Conservation (phyloP, 768 basidiomycete species). For the Leccinum fibrillosum region DNA sequence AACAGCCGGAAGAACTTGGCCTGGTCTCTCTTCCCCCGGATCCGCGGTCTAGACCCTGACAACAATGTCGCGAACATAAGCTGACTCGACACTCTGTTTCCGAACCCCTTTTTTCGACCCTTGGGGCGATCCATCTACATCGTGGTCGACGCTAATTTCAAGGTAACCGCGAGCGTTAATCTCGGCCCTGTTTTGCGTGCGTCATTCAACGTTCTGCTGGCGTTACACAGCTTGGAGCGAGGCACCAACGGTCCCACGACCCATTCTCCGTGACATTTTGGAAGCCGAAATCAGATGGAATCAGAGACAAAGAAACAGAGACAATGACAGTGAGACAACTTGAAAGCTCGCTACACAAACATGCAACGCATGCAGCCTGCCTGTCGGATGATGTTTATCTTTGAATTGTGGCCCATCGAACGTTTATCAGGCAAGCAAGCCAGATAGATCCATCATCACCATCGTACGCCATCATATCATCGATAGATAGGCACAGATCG, state of each 20-base stretch:
- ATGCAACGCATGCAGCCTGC: not conserved
- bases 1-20: not conserved
- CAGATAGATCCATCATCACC: not conserved
- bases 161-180: not conserved
- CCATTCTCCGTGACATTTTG: not conserved
- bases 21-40: not conserved
- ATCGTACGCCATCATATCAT: not conserved
- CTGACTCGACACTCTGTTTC: not conserved
- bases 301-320: not conserved
- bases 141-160: not conserved
- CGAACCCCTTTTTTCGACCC: not conserved
- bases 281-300: not conserved
- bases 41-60: not conserved
- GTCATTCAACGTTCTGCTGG: not conserved
- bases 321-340: not conserved
- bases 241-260: not conserved
- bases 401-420: not conserved
- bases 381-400: conserved; percentile 6
- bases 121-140: not conserved
- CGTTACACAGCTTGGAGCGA: not conserved
- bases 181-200: not conserved
- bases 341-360: not conserved
- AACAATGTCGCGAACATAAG: not conserved
- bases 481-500: conserved; percentile 8
- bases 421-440: conserved; percentile 8